Percentiles rank a stretch among this genome's conserved stretches.
Evolutionary conservation across 441 rosid species (phyloP).

Genomic region (Erodium chrysanthum): DNA sequence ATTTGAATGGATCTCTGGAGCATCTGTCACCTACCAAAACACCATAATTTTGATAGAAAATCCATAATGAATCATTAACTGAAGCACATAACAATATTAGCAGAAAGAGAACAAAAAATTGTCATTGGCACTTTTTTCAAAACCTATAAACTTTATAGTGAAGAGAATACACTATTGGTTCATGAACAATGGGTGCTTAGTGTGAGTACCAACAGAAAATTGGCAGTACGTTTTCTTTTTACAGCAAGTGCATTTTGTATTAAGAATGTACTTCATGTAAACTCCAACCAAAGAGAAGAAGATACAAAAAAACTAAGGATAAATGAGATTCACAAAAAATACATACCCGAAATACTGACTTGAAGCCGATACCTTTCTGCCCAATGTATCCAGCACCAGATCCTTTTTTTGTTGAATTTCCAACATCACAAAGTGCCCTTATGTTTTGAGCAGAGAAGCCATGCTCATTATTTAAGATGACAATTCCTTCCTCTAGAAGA

Average conservation of each 20-base stretch:
- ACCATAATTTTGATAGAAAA: constrained; percentile 13
- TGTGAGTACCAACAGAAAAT: too few relatives aligned
- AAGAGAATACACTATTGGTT: too few relatives aligned
- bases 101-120: too few relatives aligned
- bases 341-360: constrained; percentile 96
- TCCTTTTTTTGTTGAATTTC: constrained; percentile 90
- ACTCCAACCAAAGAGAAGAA: too few relatives aligned
- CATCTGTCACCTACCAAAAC: constrained; percentile 66
- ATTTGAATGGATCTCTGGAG: constrained; percentile 99
- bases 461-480: constrained; percentile 77
- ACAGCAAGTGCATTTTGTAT: not conserved
- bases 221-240: not conserved
- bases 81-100: not conserved
- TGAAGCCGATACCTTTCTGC: constrained; percentile 98
- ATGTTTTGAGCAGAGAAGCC: constrained; percentile 85
- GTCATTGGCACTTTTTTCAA: too few relatives aligned
- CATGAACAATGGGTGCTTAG: too few relatives aligned
- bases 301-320: not conserved
- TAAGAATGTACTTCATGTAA: not conserved
- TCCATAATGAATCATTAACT: not conserved
- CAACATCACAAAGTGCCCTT: constrained; percentile 95
- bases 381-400: constrained; percentile 82
- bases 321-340: not conserved
- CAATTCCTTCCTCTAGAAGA: constrained; percentile 66
- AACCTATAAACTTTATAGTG: too few relatives aligned